These are phyloP conservation scores for Cryptococcus sp. DNA, from an alignment of 1,284 basidiomycete genomes.

Conservation along the genomic window DNA sequence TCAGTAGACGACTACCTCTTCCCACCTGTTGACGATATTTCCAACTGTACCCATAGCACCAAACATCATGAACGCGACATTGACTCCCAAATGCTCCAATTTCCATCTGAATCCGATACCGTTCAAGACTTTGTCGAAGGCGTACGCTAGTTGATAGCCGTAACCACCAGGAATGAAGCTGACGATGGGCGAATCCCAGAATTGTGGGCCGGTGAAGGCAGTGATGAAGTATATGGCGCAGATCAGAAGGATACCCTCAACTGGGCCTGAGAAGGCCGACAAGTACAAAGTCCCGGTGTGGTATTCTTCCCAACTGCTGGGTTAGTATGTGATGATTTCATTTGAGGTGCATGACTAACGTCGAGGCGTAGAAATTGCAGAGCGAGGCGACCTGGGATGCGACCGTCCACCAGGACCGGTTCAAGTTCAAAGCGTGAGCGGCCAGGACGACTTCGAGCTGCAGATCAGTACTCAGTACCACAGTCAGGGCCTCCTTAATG, in stretches of 20 bases:
- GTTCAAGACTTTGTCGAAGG: slow-evolving; percentile 25
- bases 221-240: slow-evolving; percentile 72
- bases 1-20: not conserved
- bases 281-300: slow-evolving; percentile 88
- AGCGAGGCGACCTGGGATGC: slow-evolving; percentile 78
- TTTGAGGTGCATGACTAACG: slow-evolving; percentile 24
- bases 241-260: slow-evolving; percentile 92
- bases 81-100: slow-evolving; percentile 62
- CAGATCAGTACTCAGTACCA: not conserved
- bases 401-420: slow-evolving; percentile 94
- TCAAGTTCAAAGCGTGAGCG: slow-evolving; percentile 81
- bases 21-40: slow-evolving; percentile 72
- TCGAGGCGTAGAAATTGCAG: slow-evolving; percentile 82
- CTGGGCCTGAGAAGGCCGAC: slow-evolving; percentile 91
- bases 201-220: slow-evolving; percentile 61
- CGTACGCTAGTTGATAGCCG: slow-evolving; percentile 13
- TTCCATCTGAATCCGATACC: slow-evolving; percentile 13
- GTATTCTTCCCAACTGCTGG: slow-evolving; percentile 83
- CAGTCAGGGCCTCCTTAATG: not conserved
- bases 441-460: slow-evolving; percentile 80
- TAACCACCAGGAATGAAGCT: slow-evolving; percentile 27
- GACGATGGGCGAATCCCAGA: slow-evolving; percentile 59
- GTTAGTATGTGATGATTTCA: not conserved
- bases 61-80: slow-evolving; percentile 84
- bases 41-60: slow-evolving; percentile 67